Percentiles rank a stretch among this genome's conserved stretches.
Evolutionary conservation across 2,329 filamentous ascomycete species (phyloP).

Genomic region (Aspergillus phoenicis): DNA sequence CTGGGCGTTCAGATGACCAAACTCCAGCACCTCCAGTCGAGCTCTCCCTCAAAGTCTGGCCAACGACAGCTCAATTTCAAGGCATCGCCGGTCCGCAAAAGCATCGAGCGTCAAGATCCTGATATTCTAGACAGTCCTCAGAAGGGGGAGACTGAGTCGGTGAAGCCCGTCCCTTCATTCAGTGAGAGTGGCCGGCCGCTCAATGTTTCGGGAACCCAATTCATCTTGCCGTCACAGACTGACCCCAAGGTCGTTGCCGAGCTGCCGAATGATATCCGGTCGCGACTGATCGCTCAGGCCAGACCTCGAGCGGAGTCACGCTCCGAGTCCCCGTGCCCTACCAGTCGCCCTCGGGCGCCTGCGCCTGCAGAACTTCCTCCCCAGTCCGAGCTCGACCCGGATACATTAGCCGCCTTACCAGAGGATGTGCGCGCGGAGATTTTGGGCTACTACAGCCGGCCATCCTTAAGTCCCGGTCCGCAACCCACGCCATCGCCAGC

Average conservation of each 20-base stretch:
- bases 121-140: conserved; percentile 53
- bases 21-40: conserved; percentile 73
- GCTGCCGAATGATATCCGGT: conserved; percentile 79
- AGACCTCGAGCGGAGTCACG: conserved; percentile 26
- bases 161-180: conserved; percentile 35
- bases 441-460: conserved; percentile 66
- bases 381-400: conserved; percentile 80
- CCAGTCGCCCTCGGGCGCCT: conserved; percentile 24
- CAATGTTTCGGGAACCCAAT: conserved; percentile 85
- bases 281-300: conserved; percentile 67
- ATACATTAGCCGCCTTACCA: conserved; percentile 80
- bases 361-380: conserved; percentile 51
- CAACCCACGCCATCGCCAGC: background rate
- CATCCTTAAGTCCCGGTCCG: conserved; percentile 18
- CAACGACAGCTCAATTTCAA: conserved; percentile 79
- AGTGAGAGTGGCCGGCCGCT: conserved; percentile 59
- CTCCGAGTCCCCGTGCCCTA: conserved; percentile 38
- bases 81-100: conserved; percentile 35
- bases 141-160: conserved; percentile 38
- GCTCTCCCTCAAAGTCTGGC: conserved; percentile 56
- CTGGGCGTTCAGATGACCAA: conserved; percentile 93
- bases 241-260: conserved; percentile 82
- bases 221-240: conserved; percentile 78
- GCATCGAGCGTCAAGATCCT: conserved; percentile 40
- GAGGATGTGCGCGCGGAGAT: conserved; percentile 84